Evolutionary conservation across 2,329 filamentous ascomycete genomes (phyloP).

Genomic region (Aspergillus pseudonomiae): DNA sequence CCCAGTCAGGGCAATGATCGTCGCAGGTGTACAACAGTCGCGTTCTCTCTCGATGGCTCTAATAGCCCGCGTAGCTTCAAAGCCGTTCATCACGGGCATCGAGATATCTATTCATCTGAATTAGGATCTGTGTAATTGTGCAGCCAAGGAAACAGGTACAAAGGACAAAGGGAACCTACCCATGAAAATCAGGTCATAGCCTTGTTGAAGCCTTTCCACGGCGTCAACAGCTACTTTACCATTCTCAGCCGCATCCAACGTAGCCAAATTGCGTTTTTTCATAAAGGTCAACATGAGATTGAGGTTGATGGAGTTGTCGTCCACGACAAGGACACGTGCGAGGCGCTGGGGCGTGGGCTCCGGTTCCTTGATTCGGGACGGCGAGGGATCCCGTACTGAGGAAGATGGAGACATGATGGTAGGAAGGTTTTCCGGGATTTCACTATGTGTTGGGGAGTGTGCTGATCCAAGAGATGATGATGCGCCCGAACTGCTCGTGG

Average conservation of each 20-base stretch:
- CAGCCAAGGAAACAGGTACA: too few species aligned
- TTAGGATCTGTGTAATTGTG: neutral
- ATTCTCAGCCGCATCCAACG: conserved; percentile 45
- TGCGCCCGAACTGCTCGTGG: neutral
- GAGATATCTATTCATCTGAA: conserved; percentile 41
- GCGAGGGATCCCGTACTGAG: neutral
- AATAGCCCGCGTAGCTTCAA: conserved; percentile 52
- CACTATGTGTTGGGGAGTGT: conserved; percentile 7
- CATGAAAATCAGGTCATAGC: conserved; percentile 53
- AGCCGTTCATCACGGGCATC: conserved; percentile 54
- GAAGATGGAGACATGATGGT: conserved; percentile 13
- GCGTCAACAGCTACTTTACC: conserved; percentile 48
- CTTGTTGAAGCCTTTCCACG: conserved; percentile 33
- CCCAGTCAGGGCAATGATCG: conserved; percentile 51
- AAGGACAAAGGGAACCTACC: conserved; percentile 20
- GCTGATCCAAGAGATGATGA: conserved; percentile 6
- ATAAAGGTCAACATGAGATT: conserved; percentile 49
- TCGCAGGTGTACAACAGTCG: conserved; percentile 33
- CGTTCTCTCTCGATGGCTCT: conserved; percentile 44
- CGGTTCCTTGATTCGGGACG: conserved; percentile 7
- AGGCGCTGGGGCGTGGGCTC: conserved; percentile 13
- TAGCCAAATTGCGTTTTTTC: conserved; percentile 40
- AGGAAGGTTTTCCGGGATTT: conserved; percentile 10
- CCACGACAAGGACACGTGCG: conserved; percentile 45
- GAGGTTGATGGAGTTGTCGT: conserved; percentile 51